A percentile compares a stretch with the other conserved stretches of the same genome.
Evolutionary conservation across 1,139 yeast species (phyloP).

Genomic region (Hanseniaspora gamundiae): DNA sequence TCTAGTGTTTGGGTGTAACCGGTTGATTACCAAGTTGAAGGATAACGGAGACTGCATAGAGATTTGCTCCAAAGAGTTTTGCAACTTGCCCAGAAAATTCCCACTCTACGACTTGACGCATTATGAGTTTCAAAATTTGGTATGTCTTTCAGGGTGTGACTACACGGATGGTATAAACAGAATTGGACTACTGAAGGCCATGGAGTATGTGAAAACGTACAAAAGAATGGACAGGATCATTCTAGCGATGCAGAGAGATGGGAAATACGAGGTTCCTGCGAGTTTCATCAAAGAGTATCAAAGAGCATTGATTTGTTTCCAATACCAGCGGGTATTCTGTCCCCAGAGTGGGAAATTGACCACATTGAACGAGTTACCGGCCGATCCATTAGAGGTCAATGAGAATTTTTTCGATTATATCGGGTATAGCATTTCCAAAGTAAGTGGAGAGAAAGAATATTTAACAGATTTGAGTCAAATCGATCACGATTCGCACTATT

Average conservation of each 20-base stretch:
- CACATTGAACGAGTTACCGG: conserved; percentile 49
- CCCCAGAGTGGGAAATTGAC: conserved; percentile 39
- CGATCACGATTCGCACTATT: conserved; percentile 34
- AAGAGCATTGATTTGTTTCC: conserved; percentile 71
- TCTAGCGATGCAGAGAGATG: conserved; percentile 48
- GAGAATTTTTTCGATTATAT: conserved; percentile 41
- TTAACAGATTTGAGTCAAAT: conserved; percentile 26
- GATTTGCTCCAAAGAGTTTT: conserved; percentile 44
- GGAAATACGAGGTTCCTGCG: conserved; percentile 43
- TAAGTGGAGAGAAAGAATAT: conserved; percentile 12
- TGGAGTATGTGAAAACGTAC: conserved; percentile 42
- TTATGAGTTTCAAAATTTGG: conserved; percentile 61
- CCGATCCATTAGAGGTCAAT: conserved; percentile 22
- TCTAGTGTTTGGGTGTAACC: conserved; percentile 72
- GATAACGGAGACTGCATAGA: conserved; percentile 69
- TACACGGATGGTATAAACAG: conserved; percentile 80
- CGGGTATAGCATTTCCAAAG: conserved; percentile 33
- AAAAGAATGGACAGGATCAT: conserved; percentile 43
- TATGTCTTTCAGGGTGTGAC: conserved; percentile 90
- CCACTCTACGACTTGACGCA: conserved; percentile 38
- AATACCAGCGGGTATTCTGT: conserved; percentile 75
- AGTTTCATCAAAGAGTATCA: conserved; percentile 48
- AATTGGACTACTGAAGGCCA: conserved; percentile 72
- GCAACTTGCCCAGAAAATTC: conserved; percentile 28
- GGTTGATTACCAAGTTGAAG: conserved; percentile 67